Conservation (phyloP, 2,329 filamentous ascomycete genomes). For the Cladosporium sp. region DNA sequence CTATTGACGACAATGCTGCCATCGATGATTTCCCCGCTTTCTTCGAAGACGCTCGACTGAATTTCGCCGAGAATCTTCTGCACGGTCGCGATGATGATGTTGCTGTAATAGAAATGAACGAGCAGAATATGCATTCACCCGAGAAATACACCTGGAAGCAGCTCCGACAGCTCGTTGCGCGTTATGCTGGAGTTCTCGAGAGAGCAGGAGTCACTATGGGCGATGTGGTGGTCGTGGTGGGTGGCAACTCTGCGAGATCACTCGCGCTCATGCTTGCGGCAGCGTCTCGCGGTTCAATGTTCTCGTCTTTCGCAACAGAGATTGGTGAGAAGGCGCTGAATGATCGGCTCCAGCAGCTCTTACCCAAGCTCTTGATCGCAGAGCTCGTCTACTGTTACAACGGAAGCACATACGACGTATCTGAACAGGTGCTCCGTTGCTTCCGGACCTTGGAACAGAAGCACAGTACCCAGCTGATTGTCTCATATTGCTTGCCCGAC, state of each 20-base stretch:
- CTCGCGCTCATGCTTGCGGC: too few species aligned
- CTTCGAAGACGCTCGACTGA: not conserved
- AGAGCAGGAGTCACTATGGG: not conserved
- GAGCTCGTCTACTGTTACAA: too few species aligned
- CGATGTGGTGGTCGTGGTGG: not conserved
- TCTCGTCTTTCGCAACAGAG: too few species aligned
- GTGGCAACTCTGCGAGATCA: not conserved
- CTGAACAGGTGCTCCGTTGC: too few species aligned
- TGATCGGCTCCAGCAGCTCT: too few species aligned
- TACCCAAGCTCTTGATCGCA: too few species aligned
- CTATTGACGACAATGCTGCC: not conserved
- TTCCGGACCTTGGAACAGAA: too few species aligned
- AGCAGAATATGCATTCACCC: not conserved
- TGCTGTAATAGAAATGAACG: not conserved
- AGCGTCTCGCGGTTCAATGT: too few species aligned
- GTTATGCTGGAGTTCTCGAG: not conserved
- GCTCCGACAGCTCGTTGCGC: not conserved
- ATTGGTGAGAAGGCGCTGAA: too few species aligned
- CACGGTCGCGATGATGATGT: not conserved
- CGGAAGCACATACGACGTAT: too few species aligned
- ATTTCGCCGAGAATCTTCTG: not conserved
- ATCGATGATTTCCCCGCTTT: not conserved
- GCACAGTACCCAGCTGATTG: not conserved
- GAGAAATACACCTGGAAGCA: not conserved
- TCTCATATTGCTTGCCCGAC: not conserved